phyloP scores from a whole-genome alignment of 805 yeast genomes.

The Blastobotrys chiropterorum region DNA sequence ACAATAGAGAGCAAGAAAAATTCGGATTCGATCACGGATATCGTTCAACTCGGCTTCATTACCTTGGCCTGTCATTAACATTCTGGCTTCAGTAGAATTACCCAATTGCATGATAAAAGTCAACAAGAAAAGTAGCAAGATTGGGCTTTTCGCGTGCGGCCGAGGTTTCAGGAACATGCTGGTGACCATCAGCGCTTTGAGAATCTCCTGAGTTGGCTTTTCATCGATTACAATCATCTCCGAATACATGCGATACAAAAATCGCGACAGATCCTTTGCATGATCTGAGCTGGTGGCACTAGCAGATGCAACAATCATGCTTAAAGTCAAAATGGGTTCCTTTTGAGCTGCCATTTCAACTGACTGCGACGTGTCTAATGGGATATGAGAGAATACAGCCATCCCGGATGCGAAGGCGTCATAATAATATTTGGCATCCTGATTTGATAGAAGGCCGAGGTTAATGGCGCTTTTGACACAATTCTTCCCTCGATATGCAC shows the following conservation, averaged over 20 bases:
- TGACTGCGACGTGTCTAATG: neutral
- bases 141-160: neutral
- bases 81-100: neutral
- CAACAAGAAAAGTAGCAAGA: neutral
- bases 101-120: neutral
- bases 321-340: neutral
- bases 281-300: neutral
- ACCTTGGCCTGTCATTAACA: neutral
- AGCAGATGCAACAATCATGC: conserved; percentile 1
- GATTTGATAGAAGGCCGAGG: neutral
- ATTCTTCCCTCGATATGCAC: neutral
- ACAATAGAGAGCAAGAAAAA: neutral
- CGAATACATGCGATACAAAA: neutral
- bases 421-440: conserved; percentile 1
- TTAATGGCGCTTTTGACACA: conserved; percentile 1
- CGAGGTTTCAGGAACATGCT: neutral
- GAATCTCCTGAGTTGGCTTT: neutral
- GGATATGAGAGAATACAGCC: neutral
- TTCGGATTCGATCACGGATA: neutral
- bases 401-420: neutral
- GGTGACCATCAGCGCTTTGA: conserved; percentile 1
- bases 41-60: neutral
- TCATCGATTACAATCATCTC: conserved; percentile 1
- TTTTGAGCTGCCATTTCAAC: neutral
- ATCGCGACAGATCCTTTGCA: neutral